Evolutionary conservation across 345 rosid species (phyloP).

Genomic region (Eucalyptus sp.): DNA sequence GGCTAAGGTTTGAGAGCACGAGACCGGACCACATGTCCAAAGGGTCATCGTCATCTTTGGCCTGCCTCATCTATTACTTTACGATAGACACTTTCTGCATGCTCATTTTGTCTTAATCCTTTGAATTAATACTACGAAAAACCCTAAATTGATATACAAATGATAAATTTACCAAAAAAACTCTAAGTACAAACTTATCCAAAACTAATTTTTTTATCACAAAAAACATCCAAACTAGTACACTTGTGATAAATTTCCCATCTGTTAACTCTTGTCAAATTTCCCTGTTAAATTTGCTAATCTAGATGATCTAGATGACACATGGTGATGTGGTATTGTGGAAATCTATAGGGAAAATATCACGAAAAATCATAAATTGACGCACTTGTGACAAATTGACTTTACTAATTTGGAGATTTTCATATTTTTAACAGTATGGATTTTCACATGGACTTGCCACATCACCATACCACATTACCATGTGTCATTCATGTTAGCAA

Average conservation of each 20-base stretch:
- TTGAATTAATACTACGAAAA: too few species aligned
- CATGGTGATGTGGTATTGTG: neutral
- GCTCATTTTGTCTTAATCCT: neutral
- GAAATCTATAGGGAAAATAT: accelerated
- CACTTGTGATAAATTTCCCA: neutral
- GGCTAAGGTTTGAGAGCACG: neutral
- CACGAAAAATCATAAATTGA: neutral
- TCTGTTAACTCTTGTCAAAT: accelerated
- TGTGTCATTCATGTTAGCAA: neutral
- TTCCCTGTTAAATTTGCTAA: neutral
- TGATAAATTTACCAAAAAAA: too few species aligned
- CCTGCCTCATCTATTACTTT: neutral
- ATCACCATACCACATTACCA: neutral
- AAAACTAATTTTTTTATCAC: too few species aligned
- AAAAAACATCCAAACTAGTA: accelerated
- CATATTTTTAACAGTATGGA: neutral
- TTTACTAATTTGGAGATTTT: neutral
- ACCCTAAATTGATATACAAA: accelerated
- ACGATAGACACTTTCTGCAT: neutral
- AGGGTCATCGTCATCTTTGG: neutral
- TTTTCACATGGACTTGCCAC: neutral
- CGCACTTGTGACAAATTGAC: neutral
- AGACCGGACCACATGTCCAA: neutral
- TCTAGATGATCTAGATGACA: accelerated
- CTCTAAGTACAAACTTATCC: accelerated